phyloP scores from a whole-genome alignment of 148 eudicot genomes.

The Camellia granthamiana region DNA sequence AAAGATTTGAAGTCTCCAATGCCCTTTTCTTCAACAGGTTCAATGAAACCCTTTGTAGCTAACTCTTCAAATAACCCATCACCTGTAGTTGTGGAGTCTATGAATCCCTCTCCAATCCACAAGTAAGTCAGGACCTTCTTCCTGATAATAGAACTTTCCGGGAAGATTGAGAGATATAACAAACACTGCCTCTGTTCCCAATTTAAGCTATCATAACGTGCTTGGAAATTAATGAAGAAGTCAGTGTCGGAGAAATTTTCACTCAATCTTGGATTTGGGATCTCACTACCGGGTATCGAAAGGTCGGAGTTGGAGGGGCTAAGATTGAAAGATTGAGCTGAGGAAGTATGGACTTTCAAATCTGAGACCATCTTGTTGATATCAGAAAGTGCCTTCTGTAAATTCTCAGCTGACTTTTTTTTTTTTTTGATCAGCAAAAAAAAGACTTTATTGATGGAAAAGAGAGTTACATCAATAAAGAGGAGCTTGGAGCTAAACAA shows the following conservation, averaged over 20 bases:
- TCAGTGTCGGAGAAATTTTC: not conserved
- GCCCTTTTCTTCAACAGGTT: not conserved
- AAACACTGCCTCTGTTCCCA: not conserved
- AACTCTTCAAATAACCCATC: not conserved
- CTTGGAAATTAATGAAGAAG: not conserved
- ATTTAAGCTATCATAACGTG: not conserved
- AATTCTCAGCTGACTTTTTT: not conserved
- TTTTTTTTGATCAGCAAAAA: no score
- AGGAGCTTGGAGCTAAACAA: no score
- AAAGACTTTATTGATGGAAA: no score
- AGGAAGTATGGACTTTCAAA: not conserved
- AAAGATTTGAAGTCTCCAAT: not conserved
- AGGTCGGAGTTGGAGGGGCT: not conserved
- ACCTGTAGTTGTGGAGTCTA: not conserved
- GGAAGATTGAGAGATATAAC: constrained; percentile 3
- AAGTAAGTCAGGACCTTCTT: constrained; percentile 1
- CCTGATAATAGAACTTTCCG: not conserved
- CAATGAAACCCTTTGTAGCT: not conserved
- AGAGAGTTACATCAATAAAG: no score
- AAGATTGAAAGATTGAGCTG: not conserved
- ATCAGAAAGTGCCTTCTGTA: not conserved
- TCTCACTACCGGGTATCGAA: no score
- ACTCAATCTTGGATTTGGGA: not conserved
- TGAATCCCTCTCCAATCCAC: not conserved
- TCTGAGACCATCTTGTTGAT: not conserved